Conservation (phyloP, 2,329 filamentous ascomycete species). For the Furcasterigmium furcatum region DNA sequence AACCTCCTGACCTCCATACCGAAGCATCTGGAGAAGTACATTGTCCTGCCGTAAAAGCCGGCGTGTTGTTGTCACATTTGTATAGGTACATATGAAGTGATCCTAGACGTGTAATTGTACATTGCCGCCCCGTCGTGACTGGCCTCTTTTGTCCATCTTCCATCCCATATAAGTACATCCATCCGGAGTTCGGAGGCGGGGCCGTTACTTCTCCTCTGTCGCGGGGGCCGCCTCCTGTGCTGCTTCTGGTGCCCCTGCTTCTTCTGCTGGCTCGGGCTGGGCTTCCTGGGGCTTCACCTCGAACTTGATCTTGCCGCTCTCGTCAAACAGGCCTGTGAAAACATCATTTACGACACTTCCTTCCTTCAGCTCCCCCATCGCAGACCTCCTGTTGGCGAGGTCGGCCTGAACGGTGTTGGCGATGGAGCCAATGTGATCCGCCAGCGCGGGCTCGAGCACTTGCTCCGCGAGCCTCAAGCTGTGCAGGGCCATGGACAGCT, state of each 20-base stretch:
- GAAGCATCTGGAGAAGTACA: conserved; percentile 85
- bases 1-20: conserved; percentile 78
- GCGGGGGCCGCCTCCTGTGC: no score
- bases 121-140: conserved; percentile 1
- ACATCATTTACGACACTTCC: background rate
- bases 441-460: conserved; percentile 32
- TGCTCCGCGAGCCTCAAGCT: conserved; percentile 42
- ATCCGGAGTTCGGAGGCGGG: no score
- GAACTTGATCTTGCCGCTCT: background rate
- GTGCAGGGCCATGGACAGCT: conserved; percentile 33
- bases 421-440: conserved; percentile 33
- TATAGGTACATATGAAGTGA: conserved; percentile 10
- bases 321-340: background rate
- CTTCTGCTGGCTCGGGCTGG: background rate
- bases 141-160: background rate
- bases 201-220: no score
- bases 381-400: conserved; percentile 23
- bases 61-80: background rate
- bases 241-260: no score
- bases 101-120: conserved; percentile 14
- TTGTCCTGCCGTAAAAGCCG: conserved; percentile 71
- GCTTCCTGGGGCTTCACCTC: background rate
- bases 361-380: conserved; percentile 2
- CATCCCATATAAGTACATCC: no score
- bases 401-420: conserved; percentile 32